Conservation (phyloP, 257 asterid genomes). For the Ligustrum vulgare region DNA sequence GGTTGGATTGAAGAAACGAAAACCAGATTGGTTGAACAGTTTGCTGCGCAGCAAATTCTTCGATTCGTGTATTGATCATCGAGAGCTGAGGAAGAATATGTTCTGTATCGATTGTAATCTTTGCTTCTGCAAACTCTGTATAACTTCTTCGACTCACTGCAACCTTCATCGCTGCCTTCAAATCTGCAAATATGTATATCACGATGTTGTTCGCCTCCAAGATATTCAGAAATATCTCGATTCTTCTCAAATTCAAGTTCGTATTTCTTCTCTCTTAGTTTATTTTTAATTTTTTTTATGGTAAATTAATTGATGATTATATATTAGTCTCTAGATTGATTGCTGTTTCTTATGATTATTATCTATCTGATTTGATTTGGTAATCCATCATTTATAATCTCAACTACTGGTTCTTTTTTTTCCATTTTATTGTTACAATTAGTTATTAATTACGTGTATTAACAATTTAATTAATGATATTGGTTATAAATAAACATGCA, state of each 20-base stretch:
- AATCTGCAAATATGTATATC: slow-evolving; percentile 76
- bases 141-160: slow-evolving; percentile 35
- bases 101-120: slow-evolving; percentile 68
- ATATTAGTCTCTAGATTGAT: slow-evolving; percentile 12
- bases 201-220: slow-evolving; percentile 69
- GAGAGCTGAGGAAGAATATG: slow-evolving; percentile 48
- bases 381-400: slow-evolving; percentile 20
- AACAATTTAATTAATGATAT: not conserved
- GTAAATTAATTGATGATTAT: not conserved
- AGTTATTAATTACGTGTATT: not conserved
- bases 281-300: not conserved
- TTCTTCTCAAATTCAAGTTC: slow-evolving; percentile 67
- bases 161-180: slow-evolving; percentile 55
- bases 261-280: not conserved
- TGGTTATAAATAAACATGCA: slow-evolving; percentile 11
- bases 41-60: slow-evolving; percentile 48
- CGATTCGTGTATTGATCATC: slow-evolving; percentile 51
- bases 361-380: slow-evolving; percentile 15
- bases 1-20: slow-evolving; percentile 40
- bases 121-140: slow-evolving; percentile 62
- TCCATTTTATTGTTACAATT: not conserved
- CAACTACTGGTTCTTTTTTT: not conserved
- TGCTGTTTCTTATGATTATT: slow-evolving; percentile 4
- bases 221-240: slow-evolving; percentile 63
- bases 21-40: slow-evolving; percentile 48